Evolutionary conservation across 805 yeast species (phyloP).

Genomic region (Spencermartinsiella europaea): DNA sequence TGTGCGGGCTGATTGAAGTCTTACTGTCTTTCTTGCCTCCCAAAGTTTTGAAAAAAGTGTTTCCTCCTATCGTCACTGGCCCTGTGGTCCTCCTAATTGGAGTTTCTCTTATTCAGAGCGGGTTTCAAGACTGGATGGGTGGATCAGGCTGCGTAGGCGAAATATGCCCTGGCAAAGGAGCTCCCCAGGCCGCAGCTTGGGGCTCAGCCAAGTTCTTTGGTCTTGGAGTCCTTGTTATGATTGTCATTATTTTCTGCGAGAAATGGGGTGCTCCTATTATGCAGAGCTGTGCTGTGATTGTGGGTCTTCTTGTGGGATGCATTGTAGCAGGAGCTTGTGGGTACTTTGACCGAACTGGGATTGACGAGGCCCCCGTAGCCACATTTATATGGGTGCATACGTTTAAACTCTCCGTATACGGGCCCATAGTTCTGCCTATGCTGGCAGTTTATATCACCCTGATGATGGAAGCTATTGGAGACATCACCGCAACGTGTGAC

Average conservation of each 20-base stretch:
- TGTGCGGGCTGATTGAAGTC: constrained; percentile 73
- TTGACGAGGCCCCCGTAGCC: constrained; percentile 70
- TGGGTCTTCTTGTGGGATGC: constrained; percentile 82
- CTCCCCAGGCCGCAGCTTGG: constrained; percentile 60
- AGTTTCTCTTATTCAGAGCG: constrained; percentile 58
- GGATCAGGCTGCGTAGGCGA: constrained; percentile 52
- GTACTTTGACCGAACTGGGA: constrained; percentile 56
- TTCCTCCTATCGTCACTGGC: constrained; percentile 90
- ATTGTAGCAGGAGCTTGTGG: constrained; percentile 89
- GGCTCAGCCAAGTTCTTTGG: constrained; percentile 87
- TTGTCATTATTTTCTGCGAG: constrained; percentile 69
- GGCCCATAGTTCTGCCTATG: constrained; percentile 81
- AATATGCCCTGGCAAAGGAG: constrained; percentile 45
- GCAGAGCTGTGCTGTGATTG: constrained; percentile 89
- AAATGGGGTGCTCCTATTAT: constrained; percentile 90
- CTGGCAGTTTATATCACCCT: constrained; percentile 75
- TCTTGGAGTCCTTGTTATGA: constrained; percentile 76
- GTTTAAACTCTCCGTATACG: constrained; percentile 69
- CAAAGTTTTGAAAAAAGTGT: constrained; percentile 56
- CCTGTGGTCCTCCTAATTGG: constrained; percentile 89
- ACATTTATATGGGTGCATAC: constrained; percentile 88
- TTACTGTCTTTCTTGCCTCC: constrained; percentile 75
- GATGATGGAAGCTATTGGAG: constrained; percentile 94
- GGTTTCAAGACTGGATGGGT: constrained; percentile 83
- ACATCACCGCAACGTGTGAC: constrained; percentile 89